Percentiles rank a stretch among this genome's conserved stretches.
Evolutionary conservation across 768 basidiomycete species (phyloP).

Genomic region (Mycena chlorophos): DNA sequence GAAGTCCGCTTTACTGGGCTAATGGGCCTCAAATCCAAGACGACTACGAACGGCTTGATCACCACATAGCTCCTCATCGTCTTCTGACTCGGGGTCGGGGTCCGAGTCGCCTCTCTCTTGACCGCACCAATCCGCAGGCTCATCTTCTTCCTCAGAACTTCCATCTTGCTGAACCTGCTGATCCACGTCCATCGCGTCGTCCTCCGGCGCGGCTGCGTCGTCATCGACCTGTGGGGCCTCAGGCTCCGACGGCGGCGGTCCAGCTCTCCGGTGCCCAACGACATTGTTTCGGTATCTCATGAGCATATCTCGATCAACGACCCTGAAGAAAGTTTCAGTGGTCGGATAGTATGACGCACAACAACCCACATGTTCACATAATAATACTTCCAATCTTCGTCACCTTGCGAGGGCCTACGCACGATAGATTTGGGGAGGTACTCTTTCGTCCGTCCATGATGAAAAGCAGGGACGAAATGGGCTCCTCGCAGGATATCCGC

Average conservation of each 20-base stretch:
- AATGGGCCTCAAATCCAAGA: background rate
- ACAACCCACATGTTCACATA: slow-evolving; percentile 10
- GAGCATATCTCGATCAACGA: background rate
- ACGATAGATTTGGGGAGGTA: background rate
- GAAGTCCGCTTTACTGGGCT: too few species aligned
- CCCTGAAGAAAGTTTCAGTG: too few species aligned
- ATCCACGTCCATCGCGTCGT: background rate
- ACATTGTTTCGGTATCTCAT: background rate
- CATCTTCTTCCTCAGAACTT: background rate
- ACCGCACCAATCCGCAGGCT: background rate
- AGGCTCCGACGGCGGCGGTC: background rate
- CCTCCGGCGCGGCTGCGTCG: background rate
- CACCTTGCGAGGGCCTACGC: background rate
- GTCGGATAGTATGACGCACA: too few species aligned
- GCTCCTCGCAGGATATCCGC: slow-evolving; percentile 5
- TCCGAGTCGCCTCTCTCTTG: background rate
- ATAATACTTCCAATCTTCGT: slow-evolving; percentile 4
- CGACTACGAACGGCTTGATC: background rate
- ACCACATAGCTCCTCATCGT: background rate
- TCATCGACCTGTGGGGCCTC: background rate
- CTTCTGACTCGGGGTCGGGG: background rate
- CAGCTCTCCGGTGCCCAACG: background rate
- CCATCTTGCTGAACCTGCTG: background rate
- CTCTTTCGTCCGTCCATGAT: background rate
- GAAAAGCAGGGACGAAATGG: slow-evolving; percentile 7